Evolutionary conservation across 495 filamentous ascomycete genomes (phyloP), one percentile per base, ranked within the genome.

Genomic region (Lasiosphaeriaceae sp.): DNA sequence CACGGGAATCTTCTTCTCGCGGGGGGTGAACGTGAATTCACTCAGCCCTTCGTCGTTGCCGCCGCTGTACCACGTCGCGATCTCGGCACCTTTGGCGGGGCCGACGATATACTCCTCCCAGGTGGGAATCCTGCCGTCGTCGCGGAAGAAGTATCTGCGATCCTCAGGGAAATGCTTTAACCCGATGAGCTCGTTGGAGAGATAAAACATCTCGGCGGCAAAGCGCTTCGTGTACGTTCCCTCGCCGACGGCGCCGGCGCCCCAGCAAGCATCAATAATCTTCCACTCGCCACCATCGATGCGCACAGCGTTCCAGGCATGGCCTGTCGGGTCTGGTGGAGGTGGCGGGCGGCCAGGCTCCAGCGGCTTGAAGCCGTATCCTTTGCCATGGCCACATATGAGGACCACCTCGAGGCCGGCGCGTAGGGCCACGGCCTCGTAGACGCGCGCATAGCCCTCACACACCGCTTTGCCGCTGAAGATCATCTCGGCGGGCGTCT

Each of bases 291-390:
- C 87, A 41, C 84, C 79, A 57, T 96, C 92, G 54, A 97, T 90
- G 47, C 82, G 81, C 17, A 97, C 89, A 0, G 86, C 94, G 64
- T 93, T 97, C 94, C 94, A 98, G 7, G 94, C 94, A 71, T 98
- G 77, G 21, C 80, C 82, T 3, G 71, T 69, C 0, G 76, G 61
- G 57, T 85, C 79, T 1, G 45, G 61, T 0, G 83, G 77, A 1
- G 92, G 90, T 0, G 84, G 52, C 0, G 75, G 66, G 12, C 83
- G 71, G 4, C 84, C 86, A 0, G 80, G 76, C 20, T 70, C 64
- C 0, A 87, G 49, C 23, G 81, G 69, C 0, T 52, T 62, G 64
- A 89, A 86, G 8, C 92, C 87, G 63, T 78, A 93, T 2, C 94
- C 94, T 68, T 97, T 97, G 39, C 92, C 91, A 64, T 96, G 88